phyloP scores from a whole-genome alignment of 495 filamentous ascomycete species.

The Diplogelasinospora grovesii region DNA sequence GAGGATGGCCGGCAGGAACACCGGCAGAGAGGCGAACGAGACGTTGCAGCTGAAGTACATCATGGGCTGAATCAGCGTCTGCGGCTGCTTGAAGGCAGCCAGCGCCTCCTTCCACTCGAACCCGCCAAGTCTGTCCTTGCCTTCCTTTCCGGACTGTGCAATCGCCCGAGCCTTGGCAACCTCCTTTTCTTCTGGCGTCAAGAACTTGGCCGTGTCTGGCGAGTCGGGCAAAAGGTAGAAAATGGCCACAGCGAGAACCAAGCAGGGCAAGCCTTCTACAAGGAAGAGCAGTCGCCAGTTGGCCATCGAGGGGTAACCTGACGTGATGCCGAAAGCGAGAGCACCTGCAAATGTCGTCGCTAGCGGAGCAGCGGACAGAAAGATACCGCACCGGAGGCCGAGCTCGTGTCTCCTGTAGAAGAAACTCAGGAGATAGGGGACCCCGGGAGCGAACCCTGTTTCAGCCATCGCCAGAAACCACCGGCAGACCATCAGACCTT shows the following conservation, averaged over 20 bases:
- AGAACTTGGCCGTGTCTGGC: conserved; percentile 60
- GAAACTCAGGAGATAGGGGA: conserved; percentile 71
- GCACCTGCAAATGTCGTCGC: conserved; percentile 80
- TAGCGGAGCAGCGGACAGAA: conserved; percentile 70
- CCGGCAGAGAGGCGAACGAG: conserved; percentile 75
- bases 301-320: conserved; percentile 53
- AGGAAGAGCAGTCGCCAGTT: conserved; percentile 80
- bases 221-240: conserved; percentile 68
- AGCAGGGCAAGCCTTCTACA: conserved; percentile 71
- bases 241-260: conserved; percentile 56
- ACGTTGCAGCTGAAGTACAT: conserved; percentile 55
- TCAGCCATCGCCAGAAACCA: conserved; percentile 64
- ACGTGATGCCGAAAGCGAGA: conserved; percentile 77
- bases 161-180: conserved; percentile 59
- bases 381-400: conserved; percentile 69
- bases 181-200: conserved; percentile 63
- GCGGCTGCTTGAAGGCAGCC: conserved; percentile 50
- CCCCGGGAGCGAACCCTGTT: conserved; percentile 61
- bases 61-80: conserved; percentile 41
- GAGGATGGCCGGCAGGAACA: conserved; percentile 78
- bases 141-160: conserved; percentile 53
- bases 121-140: conserved; percentile 36
- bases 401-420: conserved; percentile 78
- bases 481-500: conserved; percentile 58
- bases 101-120: conserved; percentile 55